Conservation (phyloP, 805 yeast species). For the Yarrowia yakushimensis region DNA sequence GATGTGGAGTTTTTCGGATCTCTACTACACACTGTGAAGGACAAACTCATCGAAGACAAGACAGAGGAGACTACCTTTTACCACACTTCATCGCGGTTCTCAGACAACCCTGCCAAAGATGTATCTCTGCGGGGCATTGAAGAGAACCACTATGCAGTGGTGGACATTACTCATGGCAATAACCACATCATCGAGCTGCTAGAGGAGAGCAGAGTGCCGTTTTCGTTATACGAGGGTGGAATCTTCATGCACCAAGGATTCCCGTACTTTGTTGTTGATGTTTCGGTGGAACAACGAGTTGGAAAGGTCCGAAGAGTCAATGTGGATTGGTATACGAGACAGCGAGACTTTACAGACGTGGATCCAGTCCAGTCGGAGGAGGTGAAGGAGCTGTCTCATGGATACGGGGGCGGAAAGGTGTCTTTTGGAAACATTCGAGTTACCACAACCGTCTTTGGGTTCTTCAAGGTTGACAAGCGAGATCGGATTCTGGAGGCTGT, state of each 20-base stretch:
- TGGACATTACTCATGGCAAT: constrained; percentile 76
- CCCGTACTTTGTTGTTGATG: constrained; percentile 80
- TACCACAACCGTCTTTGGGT: constrained; percentile 84
- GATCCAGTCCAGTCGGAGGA: constrained; percentile 56
- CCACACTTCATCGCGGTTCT: constrained; percentile 22
- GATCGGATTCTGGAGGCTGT: constrained; percentile 87
- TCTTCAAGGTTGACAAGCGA: constrained; percentile 75
- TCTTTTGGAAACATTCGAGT: constrained; percentile 73
- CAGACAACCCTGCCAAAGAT: constrained; percentile 40
- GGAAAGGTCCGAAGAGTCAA: constrained; percentile 85
- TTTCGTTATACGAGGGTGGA: constrained; percentile 89
- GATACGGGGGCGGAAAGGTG: constrained; percentile 25
- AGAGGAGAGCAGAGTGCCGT: constrained; percentile 83
- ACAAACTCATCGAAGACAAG: constrained; percentile 29
- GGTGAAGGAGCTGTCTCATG: constrained; percentile 28
- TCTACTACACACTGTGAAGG: constrained; percentile 8
- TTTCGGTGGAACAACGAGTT: constrained; percentile 69
- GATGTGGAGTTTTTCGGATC: constrained; percentile 58
- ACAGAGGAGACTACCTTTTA: neutral
- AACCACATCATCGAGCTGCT: constrained; percentile 79
- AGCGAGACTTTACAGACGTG: constrained; percentile 88
- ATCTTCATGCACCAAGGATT: constrained; percentile 91
- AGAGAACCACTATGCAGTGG: constrained; percentile 79
- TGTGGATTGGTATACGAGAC: constrained; percentile 92
- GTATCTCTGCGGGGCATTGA: constrained; percentile 83